These are phyloP conservation scores for Lepidium sativum DNA, from an alignment of 345 rosid genomes.

Conservation along the genomic window DNA sequence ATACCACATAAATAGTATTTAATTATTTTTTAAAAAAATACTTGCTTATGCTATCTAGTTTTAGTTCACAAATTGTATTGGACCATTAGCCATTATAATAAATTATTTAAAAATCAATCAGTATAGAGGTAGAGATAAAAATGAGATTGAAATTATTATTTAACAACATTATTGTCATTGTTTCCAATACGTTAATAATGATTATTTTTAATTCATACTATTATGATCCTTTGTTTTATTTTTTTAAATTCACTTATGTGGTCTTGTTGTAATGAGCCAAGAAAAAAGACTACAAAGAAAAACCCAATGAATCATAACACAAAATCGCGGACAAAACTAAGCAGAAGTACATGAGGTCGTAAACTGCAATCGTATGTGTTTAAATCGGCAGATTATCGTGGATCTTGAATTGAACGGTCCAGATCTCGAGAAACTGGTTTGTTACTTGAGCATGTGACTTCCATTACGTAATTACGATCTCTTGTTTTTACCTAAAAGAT, in stretches of 20 bases:
- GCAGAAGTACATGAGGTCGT: not conserved
- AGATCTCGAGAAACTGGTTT: slow-evolving; percentile 9
- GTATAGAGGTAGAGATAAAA: no score
- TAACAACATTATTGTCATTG: not conserved
- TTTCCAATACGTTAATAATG: not conserved
- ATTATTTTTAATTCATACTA: not conserved
- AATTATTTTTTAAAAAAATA: no score
- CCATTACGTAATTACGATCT: slow-evolving; percentile 8
- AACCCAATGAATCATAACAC: not conserved
- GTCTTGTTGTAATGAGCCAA: not conserved
- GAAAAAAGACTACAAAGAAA: not conserved
- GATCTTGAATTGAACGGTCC: slow-evolving; percentile 8
- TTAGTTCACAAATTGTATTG: not conserved
- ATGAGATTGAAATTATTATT: not conserved
- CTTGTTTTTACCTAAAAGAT: not conserved
- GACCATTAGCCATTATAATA: no score
- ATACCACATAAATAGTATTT: no score
- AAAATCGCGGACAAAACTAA: not conserved
- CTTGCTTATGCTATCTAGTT: not conserved
- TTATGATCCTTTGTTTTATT: no score
- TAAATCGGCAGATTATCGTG: not conserved
- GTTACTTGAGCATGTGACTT: slow-evolving; percentile 11
- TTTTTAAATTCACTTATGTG: not conserved
- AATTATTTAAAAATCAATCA: no score
- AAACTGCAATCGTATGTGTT: not conserved